phyloP scores from a whole-genome alignment of 768 basidiomycete genomes.

The Gymnopilus junonius region DNA sequence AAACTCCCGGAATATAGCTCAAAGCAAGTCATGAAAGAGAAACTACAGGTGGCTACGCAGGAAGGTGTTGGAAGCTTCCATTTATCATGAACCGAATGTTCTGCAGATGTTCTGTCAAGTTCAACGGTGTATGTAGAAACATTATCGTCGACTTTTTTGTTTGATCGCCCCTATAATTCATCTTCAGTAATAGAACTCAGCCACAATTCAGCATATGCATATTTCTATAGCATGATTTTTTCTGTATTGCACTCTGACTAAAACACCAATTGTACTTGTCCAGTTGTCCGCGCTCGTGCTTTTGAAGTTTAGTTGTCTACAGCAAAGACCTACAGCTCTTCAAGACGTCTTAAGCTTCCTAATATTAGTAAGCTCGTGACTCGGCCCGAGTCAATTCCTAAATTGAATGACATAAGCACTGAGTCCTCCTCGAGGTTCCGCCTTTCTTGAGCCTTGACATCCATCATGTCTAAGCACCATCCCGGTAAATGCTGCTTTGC shows the following conservation, averaged over 20 bases:
- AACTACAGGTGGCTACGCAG: constrained; percentile 81
- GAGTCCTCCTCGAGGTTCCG: background rate
- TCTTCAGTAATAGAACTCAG: constrained; percentile 11
- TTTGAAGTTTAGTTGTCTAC: too few relatives aligned
- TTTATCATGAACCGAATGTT: constrained; percentile 66
- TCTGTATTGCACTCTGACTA: constrained; percentile 7
- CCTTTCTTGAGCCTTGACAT: background rate
- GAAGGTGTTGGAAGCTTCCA: constrained; percentile 99
- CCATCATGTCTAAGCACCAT: constrained; percentile 86
- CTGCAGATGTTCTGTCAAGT: too few relatives aligned
- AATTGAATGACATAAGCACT: background rate
- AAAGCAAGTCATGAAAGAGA: constrained; percentile 83
- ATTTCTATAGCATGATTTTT: constrained; percentile 16
- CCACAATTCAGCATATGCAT: constrained; percentile 20
- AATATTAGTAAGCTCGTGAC: background rate
- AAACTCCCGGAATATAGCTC: constrained; percentile 96
- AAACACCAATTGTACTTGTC: constrained; percentile 12
- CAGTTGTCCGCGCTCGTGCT: too few relatives aligned
- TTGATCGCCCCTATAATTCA: constrained; percentile 1
- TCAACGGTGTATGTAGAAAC: constrained; percentile 18
- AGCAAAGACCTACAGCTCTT: too few relatives aligned
- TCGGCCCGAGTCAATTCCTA: background rate
- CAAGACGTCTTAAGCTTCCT: background rate
- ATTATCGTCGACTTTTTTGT: constrained; percentile 7
- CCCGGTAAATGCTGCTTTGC: constrained; percentile 54